Base-by-base conservation (phyloP, 768 basidiomycete genomes). In the Leccinum fibrillosum region DNA sequence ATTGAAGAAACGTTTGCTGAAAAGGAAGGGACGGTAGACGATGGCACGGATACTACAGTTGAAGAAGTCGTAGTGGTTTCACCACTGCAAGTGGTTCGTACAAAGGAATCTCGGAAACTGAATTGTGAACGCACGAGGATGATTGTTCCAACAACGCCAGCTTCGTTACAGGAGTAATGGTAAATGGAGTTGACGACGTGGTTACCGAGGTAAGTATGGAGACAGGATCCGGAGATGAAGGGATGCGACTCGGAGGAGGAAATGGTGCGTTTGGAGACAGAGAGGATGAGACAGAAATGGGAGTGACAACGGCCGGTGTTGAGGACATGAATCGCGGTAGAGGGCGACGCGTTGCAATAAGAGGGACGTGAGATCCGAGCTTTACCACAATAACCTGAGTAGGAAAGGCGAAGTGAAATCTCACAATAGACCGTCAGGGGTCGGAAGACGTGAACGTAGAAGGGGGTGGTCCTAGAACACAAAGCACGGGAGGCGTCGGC, bases 131-230 rank as follows among this genome's bases (percentile, higher is more conserved):
- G 68, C 57, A 74, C 72, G 56, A 58, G 48, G 63, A 61, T 49
- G 59, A 52, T 28, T 62, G 58, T 44, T 54, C 11, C 28, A 60
- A 61, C 48, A 37, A 55, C 48, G 61, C 42, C 13, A 62, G 59
- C 12, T 50, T 59, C 47, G 61, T 47, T 30, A 59, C 52, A 50
- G 67, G 34, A 58, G 51, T 47, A 49, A 60, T 53, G 28, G 49
- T 50, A 23, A 64, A 58, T 30, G 30, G n/a, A n/a, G 50, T 47
- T 3, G 69, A 52, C 21, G 68, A 53, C 23, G 64, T 51, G 34
- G 66, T 49, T 30, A 69, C 67, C 52, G 72, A 58, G 19, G 70
- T 58, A 42, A 66, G 61, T 37, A 64, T 59, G 17, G 71, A 64
- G 25, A 67, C 55, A 19, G 61, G 57, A 21, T 64, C 23, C 25